phyloP scores from a whole-genome alignment of 1,284 basidiomycete genomes.

The Puccinia hordei region DNA sequence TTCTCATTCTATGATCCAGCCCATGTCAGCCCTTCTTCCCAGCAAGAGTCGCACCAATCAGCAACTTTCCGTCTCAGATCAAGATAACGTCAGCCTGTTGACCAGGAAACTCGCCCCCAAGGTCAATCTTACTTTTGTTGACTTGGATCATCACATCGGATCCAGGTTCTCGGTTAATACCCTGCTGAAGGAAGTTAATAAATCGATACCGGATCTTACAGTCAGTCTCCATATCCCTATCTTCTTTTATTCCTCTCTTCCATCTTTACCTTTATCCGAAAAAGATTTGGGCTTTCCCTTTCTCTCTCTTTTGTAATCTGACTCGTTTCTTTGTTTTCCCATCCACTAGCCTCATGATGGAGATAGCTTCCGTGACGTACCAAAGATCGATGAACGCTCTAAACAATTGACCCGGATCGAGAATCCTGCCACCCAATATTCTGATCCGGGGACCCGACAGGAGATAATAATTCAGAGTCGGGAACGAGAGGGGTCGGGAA shows the following conservation, averaged over 20 bases:
- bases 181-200: constrained; percentile 48
- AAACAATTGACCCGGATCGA: neutral
- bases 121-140: constrained; percentile 48
- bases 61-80: neutral
- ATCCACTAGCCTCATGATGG: too few relatives aligned
- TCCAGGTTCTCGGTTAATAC: constrained; percentile 48
- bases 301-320: neutral
- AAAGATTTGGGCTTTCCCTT: neutral
- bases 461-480: too few relatives aligned
- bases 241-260: neutral
- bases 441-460: neutral
- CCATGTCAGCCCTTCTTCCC: neutral
- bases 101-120: constrained; percentile 44
- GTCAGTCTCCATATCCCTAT: constrained; percentile 5
- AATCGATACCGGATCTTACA: constrained; percentile 34
- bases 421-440: neutral
- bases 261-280: neutral
- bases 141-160: constrained; percentile 51
- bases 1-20: neutral
- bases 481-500: neutral
- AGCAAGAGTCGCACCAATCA: neutral
- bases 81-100: constrained; percentile 1
- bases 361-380: too few relatives aligned
- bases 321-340: too few relatives aligned
- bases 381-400: neutral